Evolutionary conservation across 179 eudicot species (phyloP).

Genomic region (Kewa caespitosa): DNA sequence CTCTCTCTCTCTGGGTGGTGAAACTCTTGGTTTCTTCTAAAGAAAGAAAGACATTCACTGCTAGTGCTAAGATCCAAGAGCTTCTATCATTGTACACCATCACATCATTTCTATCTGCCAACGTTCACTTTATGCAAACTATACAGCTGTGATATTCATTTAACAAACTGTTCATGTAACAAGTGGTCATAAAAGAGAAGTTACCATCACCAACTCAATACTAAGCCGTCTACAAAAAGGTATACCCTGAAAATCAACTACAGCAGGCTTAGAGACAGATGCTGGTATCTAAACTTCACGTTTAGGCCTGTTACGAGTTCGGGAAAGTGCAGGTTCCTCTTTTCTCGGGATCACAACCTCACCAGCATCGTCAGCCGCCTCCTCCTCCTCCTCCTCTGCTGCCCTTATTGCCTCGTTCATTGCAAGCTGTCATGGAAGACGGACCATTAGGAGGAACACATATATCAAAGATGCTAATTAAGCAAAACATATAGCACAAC

Average conservation of each 20-base stretch:
- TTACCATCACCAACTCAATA: slow-evolving; percentile 1
- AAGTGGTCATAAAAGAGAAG: not conserved
- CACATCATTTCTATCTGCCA: not conserved
- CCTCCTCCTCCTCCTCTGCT: slow-evolving; percentile 33
- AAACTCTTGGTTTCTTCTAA: too few relatives aligned
- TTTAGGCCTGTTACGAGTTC: slow-evolving; percentile 67
- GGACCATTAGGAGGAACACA: not conserved
- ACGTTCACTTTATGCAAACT: slow-evolving; percentile 3
- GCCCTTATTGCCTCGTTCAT: slow-evolving; percentile 57
- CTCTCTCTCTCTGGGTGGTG: too few relatives aligned
- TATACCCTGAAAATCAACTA: slow-evolving; percentile 15
- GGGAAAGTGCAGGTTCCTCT: slow-evolving; percentile 49
- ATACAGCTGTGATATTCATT: slow-evolving; percentile 12
- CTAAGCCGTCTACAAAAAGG: not conserved
- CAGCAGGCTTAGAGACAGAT: not conserved
- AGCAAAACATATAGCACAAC: too few relatives aligned
- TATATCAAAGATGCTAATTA: not conserved
- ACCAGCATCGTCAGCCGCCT: slow-evolving; percentile 33
- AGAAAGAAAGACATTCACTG: too few relatives aligned
- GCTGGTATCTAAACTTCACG: slow-evolving; percentile 45
- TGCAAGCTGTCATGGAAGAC: slow-evolving; percentile 48
- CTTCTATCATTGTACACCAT: not conserved
- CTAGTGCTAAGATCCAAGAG: too few relatives aligned
- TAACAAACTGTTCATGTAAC: not conserved
- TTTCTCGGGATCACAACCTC: slow-evolving; percentile 25